Evolutionary conservation across 768 basidiomycete species (phyloP), one percentile per base, ranked within the genome.

Genomic region (Collybia mongolica): DNA sequence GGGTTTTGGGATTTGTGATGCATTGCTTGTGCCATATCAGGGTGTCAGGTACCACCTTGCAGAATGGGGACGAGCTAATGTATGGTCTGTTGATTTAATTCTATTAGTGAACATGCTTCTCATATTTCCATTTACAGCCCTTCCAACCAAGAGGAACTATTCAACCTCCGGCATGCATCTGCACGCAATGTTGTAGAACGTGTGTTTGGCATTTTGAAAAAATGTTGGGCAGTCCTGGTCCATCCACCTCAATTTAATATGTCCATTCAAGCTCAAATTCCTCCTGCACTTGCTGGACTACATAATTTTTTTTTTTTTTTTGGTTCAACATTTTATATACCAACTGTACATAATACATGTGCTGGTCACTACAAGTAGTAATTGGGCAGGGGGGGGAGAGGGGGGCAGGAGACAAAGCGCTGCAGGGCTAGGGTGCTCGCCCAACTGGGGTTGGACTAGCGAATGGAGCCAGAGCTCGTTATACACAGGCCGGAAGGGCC

Each of bases 11-110:
- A 14, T 52, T 0, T 68, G 66, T 53, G 56, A 68, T 54, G 24
- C 51, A 3, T 57, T 72, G 6, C 55, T 77, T 11, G 56, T 67
- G 3, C 72, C 71, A 6, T 74, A 71, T 52, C 51, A 55, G 9
- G 65, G 67, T n/a, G 63, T 68, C 0, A 50, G 59, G 0, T 75
- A 74, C 55, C 72, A 75, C 49, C 58, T 75, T 1, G 56, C 60
- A 18, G 72, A 75, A 39, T 73, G 70, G 71, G 65, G 54, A 3
- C 38, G 50, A 22, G 59, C 55, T 17, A 46, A 44, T 44, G 28
- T 51, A 44, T 46, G 44, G 62, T 64, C 26, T 41, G 47, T 36
- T 32, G 26, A 32, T 32, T 32, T 14, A 32, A 32, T 32, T 32
- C 32, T 32, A 32, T 6, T 14, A 32, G 32, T 11, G 32, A 32